Percentiles rank a stretch among this genome's conserved stretches.
phyloP scores from a whole-genome alignment of 2,329 filamentous ascomycete species.

The Colletotrichum cuscutae region DNA sequence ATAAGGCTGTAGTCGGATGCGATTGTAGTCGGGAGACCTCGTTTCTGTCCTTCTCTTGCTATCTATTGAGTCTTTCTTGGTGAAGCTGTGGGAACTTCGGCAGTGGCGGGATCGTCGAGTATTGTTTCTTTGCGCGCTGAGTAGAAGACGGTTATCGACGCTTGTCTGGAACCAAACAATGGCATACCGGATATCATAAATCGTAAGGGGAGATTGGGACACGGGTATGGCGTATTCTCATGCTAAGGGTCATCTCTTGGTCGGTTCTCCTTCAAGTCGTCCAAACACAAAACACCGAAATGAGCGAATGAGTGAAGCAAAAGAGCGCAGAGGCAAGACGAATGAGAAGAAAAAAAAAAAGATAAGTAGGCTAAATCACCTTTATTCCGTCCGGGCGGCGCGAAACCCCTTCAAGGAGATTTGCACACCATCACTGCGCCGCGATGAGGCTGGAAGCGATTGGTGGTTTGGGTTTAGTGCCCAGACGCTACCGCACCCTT shows the following conservation, averaged over 20 bases:
- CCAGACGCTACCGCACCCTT: neutral
- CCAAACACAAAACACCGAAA: neutral
- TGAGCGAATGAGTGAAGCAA: neutral
- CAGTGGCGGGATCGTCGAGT: neutral
- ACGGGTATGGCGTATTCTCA: slow-evolving; percentile 5
- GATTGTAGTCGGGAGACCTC: neutral
- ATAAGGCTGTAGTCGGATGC: neutral
- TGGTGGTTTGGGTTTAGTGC: slow-evolving; percentile 3
- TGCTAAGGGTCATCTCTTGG: neutral
- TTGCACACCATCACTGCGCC: slow-evolving; percentile 16
- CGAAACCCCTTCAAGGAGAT: slow-evolving; percentile 11
- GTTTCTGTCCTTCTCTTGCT: neutral
- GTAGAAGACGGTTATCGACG: neutral
- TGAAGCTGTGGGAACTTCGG: neutral
- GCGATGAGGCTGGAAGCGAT: slow-evolving; percentile 15
- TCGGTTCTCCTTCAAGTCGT: neutral
- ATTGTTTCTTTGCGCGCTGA: neutral
- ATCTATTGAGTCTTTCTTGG: neutral
- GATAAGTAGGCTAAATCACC: neutral
- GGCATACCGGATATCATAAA: neutral
- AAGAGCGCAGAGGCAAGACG: neutral
- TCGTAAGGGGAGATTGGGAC: neutral
- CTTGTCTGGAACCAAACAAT: neutral
- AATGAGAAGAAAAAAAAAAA: too few relatives aligned
- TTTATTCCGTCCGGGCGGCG: slow-evolving; percentile 3